Evolutionary conservation across 148 eudicot genomes (phyloP), one percentile per base, ranked within the genome.

Genomic region (Salicornia ramosissima): DNA sequence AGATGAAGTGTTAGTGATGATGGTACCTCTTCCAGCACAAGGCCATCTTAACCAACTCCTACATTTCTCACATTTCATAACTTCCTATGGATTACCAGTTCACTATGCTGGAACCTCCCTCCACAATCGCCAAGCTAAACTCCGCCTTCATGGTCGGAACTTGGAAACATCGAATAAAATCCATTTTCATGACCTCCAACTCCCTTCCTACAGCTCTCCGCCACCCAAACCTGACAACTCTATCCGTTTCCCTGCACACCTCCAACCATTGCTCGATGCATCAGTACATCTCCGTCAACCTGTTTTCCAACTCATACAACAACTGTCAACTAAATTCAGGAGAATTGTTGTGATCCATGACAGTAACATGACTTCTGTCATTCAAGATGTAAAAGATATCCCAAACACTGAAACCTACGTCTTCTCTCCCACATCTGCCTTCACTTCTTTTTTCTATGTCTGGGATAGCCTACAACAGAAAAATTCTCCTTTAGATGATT

Each of bases 11-110:
- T 73, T 31, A 0, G 80, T 84, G 8, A 78, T 84, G 1, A 66
- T 81, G 75, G 79, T 84, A 31, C 86, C 91, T 1, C 71, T 84
- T 40, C 85, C 86, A 9, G 75, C 77, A 10, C 88, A 87, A 63
- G 80, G 88, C 76, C 91, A 84, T 56, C 82, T 87, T n/a, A 80
- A 82, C 75, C 91, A 77, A 59, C 85, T 83, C 71, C 85, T 83
- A 73, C 86, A 81, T 25, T 74, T 86, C 71, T 68, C 90, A 65
- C 76, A 75, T 63, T 79, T 69, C 30, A 42, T 83, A 12, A 52
- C 82, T 53, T 40, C 89, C 54, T 77, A 75, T 74, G 39, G 71
- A 14, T 56, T 86, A 24, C 80, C 84, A 0, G 80, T 83, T 33
- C 85, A 83, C 71, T 83, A 67, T 4, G 67, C 74, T 1, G 61